These are phyloP conservation scores for Geotrichum bryndzae DNA, from an alignment of 1,139 yeast species.

Conservation along the genomic window DNA sequence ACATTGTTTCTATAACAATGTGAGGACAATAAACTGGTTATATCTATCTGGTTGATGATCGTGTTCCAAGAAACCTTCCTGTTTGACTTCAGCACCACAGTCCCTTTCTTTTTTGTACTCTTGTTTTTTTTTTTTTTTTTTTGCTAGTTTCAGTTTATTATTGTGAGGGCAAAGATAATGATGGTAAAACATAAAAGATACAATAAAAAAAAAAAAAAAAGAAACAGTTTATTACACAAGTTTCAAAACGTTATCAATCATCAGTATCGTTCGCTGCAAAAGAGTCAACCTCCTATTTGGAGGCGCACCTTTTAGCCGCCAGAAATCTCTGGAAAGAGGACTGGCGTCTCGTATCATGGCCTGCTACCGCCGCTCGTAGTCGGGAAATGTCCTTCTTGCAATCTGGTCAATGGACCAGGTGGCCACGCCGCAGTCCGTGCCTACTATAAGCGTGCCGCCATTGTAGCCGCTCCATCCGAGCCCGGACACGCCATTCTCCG, in stretches of 20 bases:
- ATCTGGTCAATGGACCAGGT: slow-evolving; percentile 32
- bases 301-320: slow-evolving; percentile 1
- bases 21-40: too few relatives aligned
- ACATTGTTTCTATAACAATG: too few relatives aligned
- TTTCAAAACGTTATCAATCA: neutral
- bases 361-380: slow-evolving; percentile 19
- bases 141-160: neutral
- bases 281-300: neutral
- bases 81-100: too few relatives aligned
- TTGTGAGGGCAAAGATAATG: too few relatives aligned
- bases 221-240: neutral
- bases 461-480: slow-evolving; percentile 34
- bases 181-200: neutral
- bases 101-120: too few relatives aligned
- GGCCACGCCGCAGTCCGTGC: slow-evolving; percentile 36
- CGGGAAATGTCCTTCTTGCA: slow-evolving; percentile 30
- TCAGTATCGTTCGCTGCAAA: neutral
- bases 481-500: slow-evolving; percentile 34
- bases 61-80: too few relatives aligned
- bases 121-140: too few relatives aligned
- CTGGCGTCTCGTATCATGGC: neutral
- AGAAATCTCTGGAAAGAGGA: neutral
- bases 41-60: too few relatives aligned
- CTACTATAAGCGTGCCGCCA: slow-evolving; percentile 36
- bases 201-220: neutral